Evolutionary conservation across 306 rosid species (phyloP).

Genomic region (Delonix regia): DNA sequence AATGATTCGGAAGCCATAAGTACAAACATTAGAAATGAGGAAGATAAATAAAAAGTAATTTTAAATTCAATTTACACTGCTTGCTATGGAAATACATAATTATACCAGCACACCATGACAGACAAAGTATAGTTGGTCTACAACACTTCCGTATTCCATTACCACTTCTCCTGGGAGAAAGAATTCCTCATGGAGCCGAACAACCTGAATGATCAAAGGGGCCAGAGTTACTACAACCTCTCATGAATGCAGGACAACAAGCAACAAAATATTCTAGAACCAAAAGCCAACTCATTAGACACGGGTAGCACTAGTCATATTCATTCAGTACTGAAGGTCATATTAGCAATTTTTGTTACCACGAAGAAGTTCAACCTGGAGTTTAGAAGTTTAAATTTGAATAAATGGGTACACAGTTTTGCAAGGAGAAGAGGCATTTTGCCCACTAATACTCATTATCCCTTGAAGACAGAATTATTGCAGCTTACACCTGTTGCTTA

Average conservation of each 20-base stretch:
- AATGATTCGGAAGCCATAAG: constrained; percentile 26
- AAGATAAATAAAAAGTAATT: constrained; percentile 16
- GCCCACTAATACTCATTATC: not conserved
- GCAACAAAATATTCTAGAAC: not conserved
- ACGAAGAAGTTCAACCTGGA: constrained; percentile 12
- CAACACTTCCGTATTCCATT: constrained; percentile 82
- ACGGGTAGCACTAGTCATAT: constrained; percentile 17
- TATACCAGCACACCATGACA: constrained; percentile 89
- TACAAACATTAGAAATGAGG: constrained; percentile 12
- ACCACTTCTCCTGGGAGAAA: constrained; percentile 93
- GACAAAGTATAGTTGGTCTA: constrained; percentile 93
- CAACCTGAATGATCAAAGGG: constrained; percentile 61
- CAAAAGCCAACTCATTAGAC: not conserved
- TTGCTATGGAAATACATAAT: constrained; percentile 24
- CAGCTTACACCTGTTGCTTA: not conserved
- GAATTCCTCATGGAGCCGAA: constrained; percentile 85
- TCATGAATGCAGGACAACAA: not conserved
- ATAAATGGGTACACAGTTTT: not conserved
- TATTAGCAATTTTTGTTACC: not conserved
- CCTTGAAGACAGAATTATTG: constrained; percentile 2
- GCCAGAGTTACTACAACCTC: constrained; percentile 19
- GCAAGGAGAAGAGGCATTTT: not conserved
- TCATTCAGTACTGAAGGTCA: constrained; percentile 5
- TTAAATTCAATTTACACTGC: constrained; percentile 25
- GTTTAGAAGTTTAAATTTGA: too few species aligned